Base-by-base conservation (phyloP, 306 rosid genomes). In the Bauhinia variegata region DNA sequence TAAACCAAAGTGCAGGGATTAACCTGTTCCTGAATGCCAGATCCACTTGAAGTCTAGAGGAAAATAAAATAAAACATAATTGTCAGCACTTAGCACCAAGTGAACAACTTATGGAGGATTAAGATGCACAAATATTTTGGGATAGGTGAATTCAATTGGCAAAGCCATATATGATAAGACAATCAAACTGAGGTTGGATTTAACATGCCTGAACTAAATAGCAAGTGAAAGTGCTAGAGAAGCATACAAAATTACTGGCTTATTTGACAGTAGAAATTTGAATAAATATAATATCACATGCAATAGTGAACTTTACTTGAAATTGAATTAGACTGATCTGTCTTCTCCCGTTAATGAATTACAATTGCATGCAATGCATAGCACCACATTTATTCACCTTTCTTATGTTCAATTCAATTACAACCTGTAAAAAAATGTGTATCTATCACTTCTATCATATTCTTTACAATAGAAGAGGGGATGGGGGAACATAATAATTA, bases 1-100 rank as follows among this genome's bases (percentile, higher is more conserved):
- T 5, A 34, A 71, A 23, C 18, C 18, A 43, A 51, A 34, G 7
- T 32, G 16, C 38, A 34, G 38, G 4, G 38, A 34, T 59, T 63
- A 49, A 70, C 91, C 81, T 83, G 97, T 68, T 91, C 97, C 65
- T 85, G 97, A 74, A 73, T 4, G 41, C 86, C 80, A n/a, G 84
- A 71, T 42, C 84, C 83, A 71, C 71, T 84, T 41, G 83, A 52
- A 38, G 75, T 65, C 88, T 85, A 83, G 65, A 75, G 33, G 71
- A 71, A 60, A 71, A 14, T 18, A 16, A 75, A 42, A 8, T 36
- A 38, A 68, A 71, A 68, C 57, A 60, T 31, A 34, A 34, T 7
- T 3, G 7, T 3, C 4, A 34, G 7, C 38, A 34, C 11, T 44
- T 54, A 71, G 66, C 49, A 65, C 65, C 66, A 58, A 41, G 47